Conservation (phyloP, 2,329 filamentous ascomycete species). For the Shiraia bambusicola region DNA sequence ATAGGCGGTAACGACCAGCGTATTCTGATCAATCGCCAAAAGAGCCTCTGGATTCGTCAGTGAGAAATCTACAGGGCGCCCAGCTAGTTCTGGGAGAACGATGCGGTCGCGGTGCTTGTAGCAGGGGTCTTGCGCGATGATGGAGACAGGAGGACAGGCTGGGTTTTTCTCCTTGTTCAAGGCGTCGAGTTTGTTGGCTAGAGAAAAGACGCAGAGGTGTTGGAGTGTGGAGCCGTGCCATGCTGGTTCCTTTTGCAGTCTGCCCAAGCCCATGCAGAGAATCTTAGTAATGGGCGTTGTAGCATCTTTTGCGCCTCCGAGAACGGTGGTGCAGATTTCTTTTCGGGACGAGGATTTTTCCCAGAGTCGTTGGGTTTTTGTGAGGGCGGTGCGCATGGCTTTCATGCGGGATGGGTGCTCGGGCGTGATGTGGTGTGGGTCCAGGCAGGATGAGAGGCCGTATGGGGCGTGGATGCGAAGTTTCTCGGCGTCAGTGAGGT, state of each 20-base stretch:
- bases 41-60: constrained; percentile 19
- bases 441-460: not conserved
- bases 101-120: constrained; percentile 10
- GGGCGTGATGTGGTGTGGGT: not conserved
- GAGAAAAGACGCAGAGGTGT: constrained; percentile 16
- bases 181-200: constrained; percentile 7
- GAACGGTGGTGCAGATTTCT: not conserved
- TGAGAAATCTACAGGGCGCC: constrained; percentile 1
- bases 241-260: constrained; percentile 1
- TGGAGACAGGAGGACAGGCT: not conserved
- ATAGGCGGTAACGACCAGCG: constrained; percentile 14
- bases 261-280: constrained; percentile 17
- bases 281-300: constrained; percentile 9
- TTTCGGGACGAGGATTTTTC: not conserved
- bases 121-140: constrained; percentile 21
- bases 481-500: not conserved
- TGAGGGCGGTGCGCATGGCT: not conserved
- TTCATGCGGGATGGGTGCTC: not conserved
- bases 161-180: constrained; percentile 1
- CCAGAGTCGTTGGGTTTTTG: constrained; percentile 2
- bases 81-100: constrained; percentile 1
- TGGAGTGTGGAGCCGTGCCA: constrained; percentile 12
- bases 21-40: constrained; percentile 15
- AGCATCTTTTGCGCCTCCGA: not conserved
- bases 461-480: constrained; percentile 1